Percentiles rank a stretch among this genome's conserved stretches.
Evolutionary conservation across 1,284 basidiomycete species (phyloP).

Genomic region (Boletus semigastroideus): DNA sequence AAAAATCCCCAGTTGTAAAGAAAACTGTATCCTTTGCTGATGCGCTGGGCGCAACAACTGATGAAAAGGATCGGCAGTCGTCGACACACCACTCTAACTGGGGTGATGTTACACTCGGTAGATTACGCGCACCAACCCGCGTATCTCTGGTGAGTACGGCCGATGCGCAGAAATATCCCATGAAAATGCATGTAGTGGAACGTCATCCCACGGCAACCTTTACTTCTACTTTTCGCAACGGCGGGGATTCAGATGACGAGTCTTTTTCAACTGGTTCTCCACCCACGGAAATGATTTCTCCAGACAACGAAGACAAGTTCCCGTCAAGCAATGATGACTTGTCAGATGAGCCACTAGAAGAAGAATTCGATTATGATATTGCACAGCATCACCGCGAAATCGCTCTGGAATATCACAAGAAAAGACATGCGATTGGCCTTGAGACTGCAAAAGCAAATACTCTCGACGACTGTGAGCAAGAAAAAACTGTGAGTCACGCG

Average conservation of each 20-base stretch:
- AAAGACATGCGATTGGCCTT: conserved; percentile 54
- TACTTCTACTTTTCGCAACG: conserved; percentile 15
- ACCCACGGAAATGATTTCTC: conserved; percentile 13
- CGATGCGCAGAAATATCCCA: conserved; percentile 45
- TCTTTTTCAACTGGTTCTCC: conserved; percentile 36
- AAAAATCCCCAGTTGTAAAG: conserved; percentile 38
- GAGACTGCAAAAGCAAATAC: conserved; percentile 49
- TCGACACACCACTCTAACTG: conserved; percentile 36
- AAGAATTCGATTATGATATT: conserved; percentile 55
- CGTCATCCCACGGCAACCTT: conserved; percentile 40
- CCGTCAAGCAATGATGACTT: conserved; percentile 24
- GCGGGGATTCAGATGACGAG: conserved; percentile 51
- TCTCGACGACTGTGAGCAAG: conserved; percentile 43
- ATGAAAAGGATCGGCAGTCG: conserved; percentile 2
- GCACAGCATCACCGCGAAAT: conserved; percentile 71
- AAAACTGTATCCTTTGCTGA: conserved; percentile 69
- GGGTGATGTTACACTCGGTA: conserved; percentile 56
- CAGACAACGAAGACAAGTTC: conserved; percentile 5
- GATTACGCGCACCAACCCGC: conserved; percentile 41
- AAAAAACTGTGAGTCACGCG: conserved; percentile 43
- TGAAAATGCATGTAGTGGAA: conserved; percentile 71
- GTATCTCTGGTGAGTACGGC: conserved; percentile 41
- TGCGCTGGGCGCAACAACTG: conserved; percentile 22
- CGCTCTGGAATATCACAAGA: conserved; percentile 67
- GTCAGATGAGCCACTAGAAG: conserved; percentile 38